These are phyloP conservation scores for Thermomucor indicae-seudaticae DNA, from an alignment of 371 early-diverging fungal species.

Conservation along the genomic window DNA sequence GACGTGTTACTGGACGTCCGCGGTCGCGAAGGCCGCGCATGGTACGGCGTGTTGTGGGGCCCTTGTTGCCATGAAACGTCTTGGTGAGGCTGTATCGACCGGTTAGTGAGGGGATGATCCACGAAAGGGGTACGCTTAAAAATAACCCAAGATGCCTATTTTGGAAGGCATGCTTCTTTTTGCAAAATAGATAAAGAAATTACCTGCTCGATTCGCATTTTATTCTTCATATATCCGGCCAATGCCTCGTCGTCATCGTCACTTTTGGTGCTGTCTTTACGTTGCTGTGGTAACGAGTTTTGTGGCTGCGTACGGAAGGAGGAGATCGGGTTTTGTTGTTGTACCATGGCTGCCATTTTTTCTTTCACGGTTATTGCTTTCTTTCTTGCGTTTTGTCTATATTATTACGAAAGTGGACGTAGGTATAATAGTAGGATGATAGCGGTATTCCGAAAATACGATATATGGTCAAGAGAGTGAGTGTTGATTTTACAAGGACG, in stretches of 20 bases:
- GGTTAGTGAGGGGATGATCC: slow-evolving; percentile 6
- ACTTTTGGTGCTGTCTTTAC: slow-evolving; percentile 1
- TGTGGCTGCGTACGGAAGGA: background rate
- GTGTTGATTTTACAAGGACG: background rate
- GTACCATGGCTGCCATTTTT: slow-evolving; percentile 14
- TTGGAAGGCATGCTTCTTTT: slow-evolving; percentile 8
- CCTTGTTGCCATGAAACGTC: slow-evolving; percentile 8
- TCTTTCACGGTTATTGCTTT: too few relatives aligned
- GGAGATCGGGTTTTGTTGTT: slow-evolving; percentile 4
- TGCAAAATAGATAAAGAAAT: slow-evolving; percentile 3
- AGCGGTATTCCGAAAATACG: background rate
- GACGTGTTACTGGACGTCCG: slow-evolving; percentile 16
- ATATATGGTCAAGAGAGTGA: background rate
- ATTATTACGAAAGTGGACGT: background rate
- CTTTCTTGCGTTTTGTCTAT: too few relatives aligned
- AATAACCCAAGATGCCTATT: slow-evolving; percentile 8
- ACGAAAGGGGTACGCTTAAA: slow-evolving; percentile 14
- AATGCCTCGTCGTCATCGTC: slow-evolving; percentile 18
- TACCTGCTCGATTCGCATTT: slow-evolving; percentile 22
- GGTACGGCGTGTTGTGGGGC: slow-evolving; percentile 10
- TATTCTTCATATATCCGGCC: slow-evolving; percentile 17
- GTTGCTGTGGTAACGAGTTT: background rate
- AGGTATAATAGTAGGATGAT: background rate
- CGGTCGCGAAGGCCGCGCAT: slow-evolving; percentile 8
- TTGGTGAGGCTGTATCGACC: background rate